Percentiles rank a stretch among this genome's conserved stretches.
Evolutionary conservation across 345 rosid genomes (phyloP).

Genomic region (Durio zibethinus): DNA sequence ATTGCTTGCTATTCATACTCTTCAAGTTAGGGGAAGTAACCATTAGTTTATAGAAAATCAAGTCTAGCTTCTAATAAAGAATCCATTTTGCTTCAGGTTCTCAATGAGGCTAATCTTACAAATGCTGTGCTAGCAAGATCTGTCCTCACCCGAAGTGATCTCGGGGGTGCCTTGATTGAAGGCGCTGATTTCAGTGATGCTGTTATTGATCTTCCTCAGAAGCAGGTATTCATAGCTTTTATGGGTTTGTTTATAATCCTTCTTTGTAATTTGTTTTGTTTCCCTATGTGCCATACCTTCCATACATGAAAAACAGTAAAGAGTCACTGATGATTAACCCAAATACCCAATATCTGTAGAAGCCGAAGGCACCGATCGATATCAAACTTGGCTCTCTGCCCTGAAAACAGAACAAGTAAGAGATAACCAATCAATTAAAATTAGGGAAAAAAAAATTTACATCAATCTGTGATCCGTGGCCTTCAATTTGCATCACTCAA

Average conservation of each 20-base stretch:
- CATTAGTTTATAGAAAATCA: not conserved
- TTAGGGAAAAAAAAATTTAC: not conserved
- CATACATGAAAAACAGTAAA: not conserved
- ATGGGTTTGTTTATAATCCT: not conserved
- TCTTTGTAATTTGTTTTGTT: not conserved
- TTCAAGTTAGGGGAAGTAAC: no score
- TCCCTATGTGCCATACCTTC: not conserved
- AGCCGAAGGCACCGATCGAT: not conserved
- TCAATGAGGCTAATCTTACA: slow-evolving; percentile 85
- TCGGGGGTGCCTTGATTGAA: slow-evolving; percentile 80
- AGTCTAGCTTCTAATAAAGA: not conserved
- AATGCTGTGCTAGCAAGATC: slow-evolving; percentile 79
- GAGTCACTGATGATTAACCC: not conserved
- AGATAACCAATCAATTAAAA: not conserved
- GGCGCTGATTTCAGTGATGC: slow-evolving; percentile 99
- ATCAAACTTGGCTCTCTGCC: not conserved
- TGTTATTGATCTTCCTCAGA: slow-evolving; percentile 82
- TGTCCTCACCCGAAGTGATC: slow-evolving; percentile 89
- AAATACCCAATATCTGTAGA: not conserved
- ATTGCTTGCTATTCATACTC: no score
- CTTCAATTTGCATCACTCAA: not conserved
- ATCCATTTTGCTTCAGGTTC: slow-evolving; percentile 13
- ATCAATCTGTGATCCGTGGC: not conserved
- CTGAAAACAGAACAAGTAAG: not conserved
- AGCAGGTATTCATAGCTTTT: slow-evolving; percentile 45